Evolutionary conservation across 164 flowering plant genomes (phyloP).

Genomic region (Cinnamomum chago): DNA sequence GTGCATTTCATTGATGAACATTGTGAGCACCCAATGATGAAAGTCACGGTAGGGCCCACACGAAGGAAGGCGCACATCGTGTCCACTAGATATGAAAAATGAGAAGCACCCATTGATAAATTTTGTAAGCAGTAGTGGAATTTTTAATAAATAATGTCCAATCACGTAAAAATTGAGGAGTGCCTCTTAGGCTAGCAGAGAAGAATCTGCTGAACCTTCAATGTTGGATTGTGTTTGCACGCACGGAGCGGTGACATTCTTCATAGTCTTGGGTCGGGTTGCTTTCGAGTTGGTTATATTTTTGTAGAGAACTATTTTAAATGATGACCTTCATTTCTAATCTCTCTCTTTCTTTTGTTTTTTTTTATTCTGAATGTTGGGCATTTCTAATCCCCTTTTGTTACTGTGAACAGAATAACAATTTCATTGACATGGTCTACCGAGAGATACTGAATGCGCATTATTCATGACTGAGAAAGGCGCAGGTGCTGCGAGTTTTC

Average conservation of each 20-base stretch:
- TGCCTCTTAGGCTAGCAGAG: too few relatives aligned
- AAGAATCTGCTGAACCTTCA: too few relatives aligned
- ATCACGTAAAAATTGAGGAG: too few relatives aligned
- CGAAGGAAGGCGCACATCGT: neutral
- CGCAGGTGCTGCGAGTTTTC: neutral
- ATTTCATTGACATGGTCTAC: slow-evolving; percentile 71
- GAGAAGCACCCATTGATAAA: neutral
- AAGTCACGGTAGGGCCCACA: neutral
- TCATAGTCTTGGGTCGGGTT: too few relatives aligned
- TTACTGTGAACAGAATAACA: slow-evolving; percentile 49
- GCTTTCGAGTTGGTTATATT: too few relatives aligned
- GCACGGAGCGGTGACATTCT: too few relatives aligned
- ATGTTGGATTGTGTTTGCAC: too few relatives aligned
- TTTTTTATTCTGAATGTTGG: neutral
- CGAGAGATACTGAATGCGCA: slow-evolving; percentile 56
- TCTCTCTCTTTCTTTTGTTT: neutral
- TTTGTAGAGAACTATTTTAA: neutral
- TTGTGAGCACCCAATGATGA: too few relatives aligned
- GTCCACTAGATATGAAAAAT: neutral
- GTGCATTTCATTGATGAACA: too few relatives aligned
- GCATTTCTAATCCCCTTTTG: neutral
- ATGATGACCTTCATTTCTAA: neutral
- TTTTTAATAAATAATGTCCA: too few relatives aligned
- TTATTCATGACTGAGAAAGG: slow-evolving; percentile 26
- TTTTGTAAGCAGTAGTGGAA: neutral